These are phyloP conservation scores for Astrothelium macrocarpum DNA, from an alignment of 495 filamentous ascomycete genomes.

Conservation along the genomic window DNA sequence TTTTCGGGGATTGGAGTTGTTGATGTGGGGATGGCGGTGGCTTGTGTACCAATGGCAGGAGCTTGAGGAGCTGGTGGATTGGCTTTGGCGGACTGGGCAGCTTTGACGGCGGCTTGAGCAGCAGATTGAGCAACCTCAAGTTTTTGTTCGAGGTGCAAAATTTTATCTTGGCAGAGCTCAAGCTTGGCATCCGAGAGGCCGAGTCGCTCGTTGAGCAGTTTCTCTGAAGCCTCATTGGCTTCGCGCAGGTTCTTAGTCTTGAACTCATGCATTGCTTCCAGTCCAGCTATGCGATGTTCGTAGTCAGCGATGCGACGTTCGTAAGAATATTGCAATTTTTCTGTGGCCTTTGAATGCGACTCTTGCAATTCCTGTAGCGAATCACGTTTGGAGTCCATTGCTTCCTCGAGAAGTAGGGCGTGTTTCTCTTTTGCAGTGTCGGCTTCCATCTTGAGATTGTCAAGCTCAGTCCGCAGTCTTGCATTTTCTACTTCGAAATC, in stretches of 20 bases:
- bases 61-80: slow-evolving; percentile 25
- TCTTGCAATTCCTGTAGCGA: slow-evolving; percentile 46
- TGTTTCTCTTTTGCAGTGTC: slow-evolving; percentile 63
- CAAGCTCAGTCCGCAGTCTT: slow-evolving; percentile 58
- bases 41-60: slow-evolving; percentile 24
- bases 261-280: slow-evolving; percentile 60
- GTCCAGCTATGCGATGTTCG: slow-evolving; percentile 55
- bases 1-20: slow-evolving; percentile 60
- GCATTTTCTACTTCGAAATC: slow-evolving; percentile 65
- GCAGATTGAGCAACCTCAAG: slow-evolving; percentile 85
- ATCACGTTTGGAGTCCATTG: slow-evolving; percentile 41
- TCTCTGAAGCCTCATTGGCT: slow-evolving; percentile 32
- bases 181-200: slow-evolving; percentile 69
- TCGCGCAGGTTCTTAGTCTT: slow-evolving; percentile 51
- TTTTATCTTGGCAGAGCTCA: slow-evolving; percentile 68
- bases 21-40: slow-evolving; percentile 35
- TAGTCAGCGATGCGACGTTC: slow-evolving; percentile 56
- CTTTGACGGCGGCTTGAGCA: slow-evolving; percentile 75
- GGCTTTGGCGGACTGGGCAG: slow-evolving; percentile 57
- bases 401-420: slow-evolving; percentile 71
- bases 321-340: slow-evolving; percentile 59
- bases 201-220: slow-evolving; percentile 48
- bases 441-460: slow-evolving; percentile 60
- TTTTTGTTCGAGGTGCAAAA: slow-evolving; percentile 75
- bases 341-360: slow-evolving; percentile 52